These are phyloP conservation scores for Annona cherimola DNA, from an alignment of 164 flowering plant species.

Conservation along the genomic window DNA sequence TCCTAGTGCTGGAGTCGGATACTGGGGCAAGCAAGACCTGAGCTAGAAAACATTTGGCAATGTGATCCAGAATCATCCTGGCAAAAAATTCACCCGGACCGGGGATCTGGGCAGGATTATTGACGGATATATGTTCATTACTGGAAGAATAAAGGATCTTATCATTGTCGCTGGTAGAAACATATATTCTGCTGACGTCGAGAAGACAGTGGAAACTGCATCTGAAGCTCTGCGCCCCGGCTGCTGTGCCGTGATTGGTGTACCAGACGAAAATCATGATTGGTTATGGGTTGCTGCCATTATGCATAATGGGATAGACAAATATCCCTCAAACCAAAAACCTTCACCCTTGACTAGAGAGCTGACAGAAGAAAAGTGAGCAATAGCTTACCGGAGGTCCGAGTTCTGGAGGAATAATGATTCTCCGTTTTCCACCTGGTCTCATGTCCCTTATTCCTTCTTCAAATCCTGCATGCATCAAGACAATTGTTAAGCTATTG, in stretches of 20 bases:
- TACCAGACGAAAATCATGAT: constrained; percentile 43
- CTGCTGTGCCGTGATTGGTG: constrained; percentile 79
- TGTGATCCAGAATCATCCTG: constrained; percentile 34
- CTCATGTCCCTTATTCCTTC: constrained; percentile 88
- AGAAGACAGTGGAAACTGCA: constrained; percentile 71
- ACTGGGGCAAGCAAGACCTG: constrained; percentile 63
- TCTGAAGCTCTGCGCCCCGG: constrained; percentile 65
- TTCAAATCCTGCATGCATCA: constrained; percentile 66
- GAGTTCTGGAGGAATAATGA: constrained; percentile 93
- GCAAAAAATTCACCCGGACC: constrained; percentile 49
- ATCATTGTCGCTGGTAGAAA: constrained; percentile 77
- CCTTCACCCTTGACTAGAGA: not conserved
- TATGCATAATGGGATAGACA: too few relatives aligned
- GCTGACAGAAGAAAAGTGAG: not conserved
- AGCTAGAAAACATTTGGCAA: constrained; percentile 54
- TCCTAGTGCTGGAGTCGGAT: constrained; percentile 79
- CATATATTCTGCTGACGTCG: constrained; percentile 71
- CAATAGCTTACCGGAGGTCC: constrained; percentile 88
- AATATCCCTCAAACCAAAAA: too few relatives aligned
- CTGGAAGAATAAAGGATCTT: constrained; percentile 84
- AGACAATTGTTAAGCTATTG: not conserved
- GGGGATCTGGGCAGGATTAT: constrained; percentile 72
- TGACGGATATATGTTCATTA: constrained; percentile 59
- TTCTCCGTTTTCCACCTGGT: constrained; percentile 90
- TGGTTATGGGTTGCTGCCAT: not conserved